Conservation (phyloP, 1,284 basidiomycete genomes). For the Ganoderma sinense region DNA sequence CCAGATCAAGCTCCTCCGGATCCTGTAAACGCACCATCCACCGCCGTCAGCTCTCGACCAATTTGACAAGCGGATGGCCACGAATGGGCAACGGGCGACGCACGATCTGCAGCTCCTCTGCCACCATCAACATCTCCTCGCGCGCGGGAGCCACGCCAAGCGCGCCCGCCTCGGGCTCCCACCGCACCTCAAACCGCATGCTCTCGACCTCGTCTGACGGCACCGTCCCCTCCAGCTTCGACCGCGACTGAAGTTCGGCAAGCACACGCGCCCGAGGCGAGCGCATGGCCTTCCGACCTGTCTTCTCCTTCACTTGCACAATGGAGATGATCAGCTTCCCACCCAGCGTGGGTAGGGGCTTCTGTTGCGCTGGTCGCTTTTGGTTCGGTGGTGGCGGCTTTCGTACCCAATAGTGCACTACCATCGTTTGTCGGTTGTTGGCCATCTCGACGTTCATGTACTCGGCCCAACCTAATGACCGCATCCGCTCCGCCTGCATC, state of each 20-base stretch:
- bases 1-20: constrained; percentile 73
- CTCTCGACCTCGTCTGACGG: constrained; percentile 79
- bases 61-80: background rate
- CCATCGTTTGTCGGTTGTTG: constrained; percentile 68
- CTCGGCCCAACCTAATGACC: constrained; percentile 81
- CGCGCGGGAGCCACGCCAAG: constrained; percentile 60
- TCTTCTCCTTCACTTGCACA: constrained; percentile 46
- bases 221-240: constrained; percentile 56
- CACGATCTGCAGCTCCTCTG: constrained; percentile 58
- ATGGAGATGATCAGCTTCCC: constrained; percentile 61
- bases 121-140: constrained; percentile 48
- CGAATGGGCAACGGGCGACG: constrained; percentile 16
- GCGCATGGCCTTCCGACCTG: constrained; percentile 31
- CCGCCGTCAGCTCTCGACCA: background rate
- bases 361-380: constrained; percentile 41
- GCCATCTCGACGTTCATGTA: constrained; percentile 71
- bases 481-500: constrained; percentile 69
- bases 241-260: constrained; percentile 65
- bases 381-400: constrained; percentile 46
- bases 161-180: constrained; percentile 71
- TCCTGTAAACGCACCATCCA: constrained; percentile 49
- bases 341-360: constrained; percentile 62
- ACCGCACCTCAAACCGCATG: constrained; percentile 62
- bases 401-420: constrained; percentile 78
- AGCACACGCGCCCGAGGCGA: constrained; percentile 59